A percentile compares a stretch with the other conserved stretches of the same genome.
phyloP scores from a whole-genome alignment of 2,329 filamentous ascomycete genomes.

The Fusarium armeniacum region DNA sequence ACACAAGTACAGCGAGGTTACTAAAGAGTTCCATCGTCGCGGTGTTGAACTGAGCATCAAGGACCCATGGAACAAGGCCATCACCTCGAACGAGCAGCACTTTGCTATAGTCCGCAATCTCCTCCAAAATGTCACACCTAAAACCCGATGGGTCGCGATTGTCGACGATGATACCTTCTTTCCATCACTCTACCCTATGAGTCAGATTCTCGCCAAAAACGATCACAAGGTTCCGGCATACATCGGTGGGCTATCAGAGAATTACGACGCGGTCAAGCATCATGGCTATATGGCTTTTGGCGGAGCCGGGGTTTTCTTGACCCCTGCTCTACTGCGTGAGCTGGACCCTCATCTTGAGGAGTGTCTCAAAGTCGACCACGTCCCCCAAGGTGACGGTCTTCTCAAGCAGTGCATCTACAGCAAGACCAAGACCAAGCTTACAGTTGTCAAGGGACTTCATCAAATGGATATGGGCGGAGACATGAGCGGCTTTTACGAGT shows the following conservation, averaged over 20 bases:
- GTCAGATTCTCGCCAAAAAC: conserved; percentile 61
- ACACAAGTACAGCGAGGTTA: conserved; percentile 49
- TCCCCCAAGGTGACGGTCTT: conserved; percentile 65
- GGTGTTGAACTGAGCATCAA: conserved; percentile 55
- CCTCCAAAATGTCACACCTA: conserved; percentile 57
- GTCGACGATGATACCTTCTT: conserved; percentile 77
- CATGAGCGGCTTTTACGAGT: conserved; percentile 71
- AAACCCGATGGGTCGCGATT: conserved; percentile 68
- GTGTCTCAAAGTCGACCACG: conserved; percentile 58
- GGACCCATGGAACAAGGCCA: conserved; percentile 52
- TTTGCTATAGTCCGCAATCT: conserved; percentile 69
- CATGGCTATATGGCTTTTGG: conserved; percentile 73
- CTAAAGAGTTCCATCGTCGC: conserved; percentile 47
- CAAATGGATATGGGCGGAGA: conserved; percentile 71
- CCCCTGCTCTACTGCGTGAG: conserved; percentile 63
- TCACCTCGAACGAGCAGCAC: conserved; percentile 67
- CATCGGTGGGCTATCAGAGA: conserved; percentile 71
- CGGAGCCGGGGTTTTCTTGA: conserved; percentile 72
- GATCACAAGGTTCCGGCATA: conserved; percentile 66
- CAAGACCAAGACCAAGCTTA: conserved; percentile 67
- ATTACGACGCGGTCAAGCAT: conserved; percentile 63
- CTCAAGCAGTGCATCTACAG: conserved; percentile 70
- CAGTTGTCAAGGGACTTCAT: conserved; percentile 67
- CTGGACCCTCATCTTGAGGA: conserved; percentile 62
- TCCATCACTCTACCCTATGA: conserved; percentile 65